Evolutionary conservation across 306 rosid species (phyloP).

Genomic region (Mucuna pruriens): DNA sequence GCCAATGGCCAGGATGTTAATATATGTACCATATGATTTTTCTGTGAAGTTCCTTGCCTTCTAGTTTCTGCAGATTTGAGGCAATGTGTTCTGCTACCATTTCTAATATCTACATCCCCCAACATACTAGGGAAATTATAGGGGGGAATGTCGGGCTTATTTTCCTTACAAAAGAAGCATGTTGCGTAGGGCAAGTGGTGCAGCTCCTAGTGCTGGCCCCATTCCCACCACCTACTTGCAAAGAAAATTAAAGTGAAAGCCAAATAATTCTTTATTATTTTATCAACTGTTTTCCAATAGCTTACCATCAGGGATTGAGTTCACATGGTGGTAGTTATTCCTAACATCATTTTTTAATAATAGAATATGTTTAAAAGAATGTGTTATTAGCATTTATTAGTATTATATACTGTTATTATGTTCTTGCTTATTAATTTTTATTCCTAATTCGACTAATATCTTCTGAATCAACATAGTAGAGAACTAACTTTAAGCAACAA

Average conservation of each 20-base stretch:
- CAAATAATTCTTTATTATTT: neutral
- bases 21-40: slow-evolving; percentile 27
- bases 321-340: no score
- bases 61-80: slow-evolving; percentile 7
- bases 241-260: neutral
- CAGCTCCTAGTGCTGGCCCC: neutral
- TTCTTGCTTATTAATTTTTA: neutral
- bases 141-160: neutral
- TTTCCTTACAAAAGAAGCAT: neutral
- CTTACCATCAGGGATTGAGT: no score
- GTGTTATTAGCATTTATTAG: no score
- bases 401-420: no score
- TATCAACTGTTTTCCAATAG: neutral
- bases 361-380: no score
- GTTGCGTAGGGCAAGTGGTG: neutral
- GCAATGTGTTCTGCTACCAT: slow-evolving; percentile 13
- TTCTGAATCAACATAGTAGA: neutral
- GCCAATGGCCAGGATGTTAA: slow-evolving; percentile 23
- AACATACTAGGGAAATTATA: neutral
- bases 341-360: no score
- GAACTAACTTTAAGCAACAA: no score
- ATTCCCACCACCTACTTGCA: neutral
- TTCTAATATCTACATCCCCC: neutral
- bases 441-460: neutral
- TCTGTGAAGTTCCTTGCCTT: neutral